Evolutionary conservation across 768 basidiomycete genomes (phyloP).

Genomic region (Tulasnella sp.): DNA sequence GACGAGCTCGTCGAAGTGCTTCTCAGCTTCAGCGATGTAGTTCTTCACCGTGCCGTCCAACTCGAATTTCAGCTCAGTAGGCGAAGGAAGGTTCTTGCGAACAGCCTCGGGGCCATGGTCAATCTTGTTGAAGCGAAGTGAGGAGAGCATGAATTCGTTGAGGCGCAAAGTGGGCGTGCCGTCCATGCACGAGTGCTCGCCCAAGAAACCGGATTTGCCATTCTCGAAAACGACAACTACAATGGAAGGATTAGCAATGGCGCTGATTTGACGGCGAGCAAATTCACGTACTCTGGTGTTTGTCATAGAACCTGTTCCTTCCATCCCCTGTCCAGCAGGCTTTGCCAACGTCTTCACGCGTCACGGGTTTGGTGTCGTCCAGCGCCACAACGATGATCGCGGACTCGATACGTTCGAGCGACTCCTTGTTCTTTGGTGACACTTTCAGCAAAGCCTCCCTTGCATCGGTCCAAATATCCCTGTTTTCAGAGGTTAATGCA

Average conservation of each 20-base stretch:
- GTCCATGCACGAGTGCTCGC: constrained; percentile 55
- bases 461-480: constrained; percentile 83
- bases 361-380: constrained; percentile 77
- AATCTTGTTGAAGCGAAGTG: constrained; percentile 66
- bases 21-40: constrained; percentile 57
- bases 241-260: not conserved
- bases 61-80: constrained; percentile 68
- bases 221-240: constrained; percentile 91
- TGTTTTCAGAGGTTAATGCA: constrained; percentile 80
- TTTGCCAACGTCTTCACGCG: constrained; percentile 79
- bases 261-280: not conserved
- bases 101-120: constrained; percentile 59
- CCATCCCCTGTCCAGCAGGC: constrained; percentile 86
- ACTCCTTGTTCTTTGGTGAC: constrained; percentile 59
- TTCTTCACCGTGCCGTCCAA: constrained; percentile 53
- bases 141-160: constrained; percentile 88
- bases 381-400: constrained; percentile 84
- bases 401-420: constrained; percentile 78
- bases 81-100: constrained; percentile 47
- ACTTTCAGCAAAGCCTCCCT: constrained; percentile 61
- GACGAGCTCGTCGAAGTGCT: constrained; percentile 72
- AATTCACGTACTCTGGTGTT: constrained; percentile 76
- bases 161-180: constrained; percentile 89
- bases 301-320: constrained; percentile 91
- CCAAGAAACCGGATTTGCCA: constrained; percentile 87